phyloP scores from a whole-genome alignment of 495 filamentous ascomycete genomes.

The Lasiosphaeris hirsuta region DNA sequence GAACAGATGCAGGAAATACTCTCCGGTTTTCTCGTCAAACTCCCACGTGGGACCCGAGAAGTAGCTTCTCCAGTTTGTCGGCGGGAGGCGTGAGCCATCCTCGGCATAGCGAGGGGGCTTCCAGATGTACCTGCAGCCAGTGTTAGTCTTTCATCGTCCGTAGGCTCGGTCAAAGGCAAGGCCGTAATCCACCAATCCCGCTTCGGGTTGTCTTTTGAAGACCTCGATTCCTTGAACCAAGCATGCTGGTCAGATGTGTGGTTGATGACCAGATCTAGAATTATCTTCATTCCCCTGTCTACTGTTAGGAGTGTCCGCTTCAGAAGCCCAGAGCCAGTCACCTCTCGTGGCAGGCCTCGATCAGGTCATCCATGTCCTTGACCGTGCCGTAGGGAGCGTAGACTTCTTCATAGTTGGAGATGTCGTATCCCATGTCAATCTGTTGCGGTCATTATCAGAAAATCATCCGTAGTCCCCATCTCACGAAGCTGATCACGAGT shows the following conservation, averaged over 20 bases:
- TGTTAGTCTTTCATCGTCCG: background rate
- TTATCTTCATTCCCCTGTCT: slow-evolving; percentile 60
- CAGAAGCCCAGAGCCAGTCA: background rate
- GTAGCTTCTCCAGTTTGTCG: slow-evolving; percentile 66
- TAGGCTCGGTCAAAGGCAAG: background rate
- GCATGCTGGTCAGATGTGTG: slow-evolving; percentile 75
- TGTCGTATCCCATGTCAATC: slow-evolving; percentile 64
- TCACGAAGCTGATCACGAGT: too few relatives aligned
- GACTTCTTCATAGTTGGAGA: slow-evolving; percentile 64
- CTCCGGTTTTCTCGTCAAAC: slow-evolving; percentile 58
- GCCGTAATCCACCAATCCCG: slow-evolving; percentile 49
- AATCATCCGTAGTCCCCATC: too few relatives aligned
- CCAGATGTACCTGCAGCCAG: slow-evolving; percentile 59
- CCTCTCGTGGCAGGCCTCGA: slow-evolving; percentile 52
- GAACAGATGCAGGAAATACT: slow-evolving; percentile 72
- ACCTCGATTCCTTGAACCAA: slow-evolving; percentile 69
- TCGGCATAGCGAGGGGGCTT: slow-evolving; percentile 54
- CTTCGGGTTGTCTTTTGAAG: slow-evolving; percentile 58
- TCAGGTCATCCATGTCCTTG: slow-evolving; percentile 61
- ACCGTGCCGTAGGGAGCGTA: slow-evolving; percentile 61
- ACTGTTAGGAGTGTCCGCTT: slow-evolving; percentile 27
- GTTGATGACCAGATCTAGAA: slow-evolving; percentile 74
- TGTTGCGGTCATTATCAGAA: slow-evolving; percentile 26
- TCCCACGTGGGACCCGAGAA: slow-evolving; percentile 60
- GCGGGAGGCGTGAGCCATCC: slow-evolving; percentile 59